Percentiles rank a stretch among this genome's conserved stretches.
These are phyloP conservation scores for Botrytis galanthina DNA, from an alignment of 2,329 filamentous ascomycete species.

Conservation along the genomic window DNA sequence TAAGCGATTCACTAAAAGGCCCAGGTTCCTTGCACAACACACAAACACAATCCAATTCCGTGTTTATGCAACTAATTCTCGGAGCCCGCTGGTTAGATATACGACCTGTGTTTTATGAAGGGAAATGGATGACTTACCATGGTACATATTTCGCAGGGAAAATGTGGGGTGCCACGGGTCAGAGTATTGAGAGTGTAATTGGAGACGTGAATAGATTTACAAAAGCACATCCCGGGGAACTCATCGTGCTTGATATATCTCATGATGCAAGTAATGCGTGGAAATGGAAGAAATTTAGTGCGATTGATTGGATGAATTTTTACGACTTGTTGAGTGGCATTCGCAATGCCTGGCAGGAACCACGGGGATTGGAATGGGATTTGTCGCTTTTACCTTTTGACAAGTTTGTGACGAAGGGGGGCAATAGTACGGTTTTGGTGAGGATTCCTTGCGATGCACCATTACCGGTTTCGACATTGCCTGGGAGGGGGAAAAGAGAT, in stretches of 20 bases:
- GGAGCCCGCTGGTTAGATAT: conserved; percentile 31
- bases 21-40: conserved; percentile 29
- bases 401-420: conserved; percentile 28
- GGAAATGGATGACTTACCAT: conserved; percentile 26
- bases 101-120: conserved; percentile 23
- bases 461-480: background rate
- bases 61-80: conserved; percentile 26
- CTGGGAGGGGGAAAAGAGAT: background rate
- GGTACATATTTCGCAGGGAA: background rate
- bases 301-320: conserved; percentile 25
- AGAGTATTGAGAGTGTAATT: conserved; percentile 26
- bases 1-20: conserved; percentile 18
- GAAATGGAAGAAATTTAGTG: background rate
- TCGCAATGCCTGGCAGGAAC: conserved; percentile 27
- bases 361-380: conserved; percentile 21
- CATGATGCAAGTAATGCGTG: conserved; percentile 25
- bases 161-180: conserved; percentile 22
- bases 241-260: conserved; percentile 31
- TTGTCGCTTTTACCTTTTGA: conserved; percentile 26
- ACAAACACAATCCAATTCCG: conserved; percentile 23
- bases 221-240: conserved; percentile 27
- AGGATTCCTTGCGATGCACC: conserved; percentile 23
- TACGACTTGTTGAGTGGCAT: conserved; percentile 23
- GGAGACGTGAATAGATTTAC: conserved; percentile 31
- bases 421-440: conserved; percentile 28